Base-by-base conservation (phyloP, 1,284 basidiomycete species). In the Ustilago trichophora region DNA sequence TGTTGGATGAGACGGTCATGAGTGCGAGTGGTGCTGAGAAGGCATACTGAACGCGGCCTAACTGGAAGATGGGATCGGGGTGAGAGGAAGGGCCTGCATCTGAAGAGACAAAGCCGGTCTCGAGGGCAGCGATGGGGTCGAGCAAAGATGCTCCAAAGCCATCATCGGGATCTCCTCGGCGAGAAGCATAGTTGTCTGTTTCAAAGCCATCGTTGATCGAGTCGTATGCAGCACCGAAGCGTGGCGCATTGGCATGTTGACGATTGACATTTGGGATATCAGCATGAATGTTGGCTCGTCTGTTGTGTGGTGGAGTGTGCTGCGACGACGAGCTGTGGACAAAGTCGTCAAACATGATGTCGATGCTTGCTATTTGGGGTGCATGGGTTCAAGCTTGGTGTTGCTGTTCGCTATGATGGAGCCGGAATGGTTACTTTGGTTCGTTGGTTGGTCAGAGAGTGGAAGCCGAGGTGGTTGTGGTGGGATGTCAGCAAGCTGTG, bases 1-100 rank as follows among this genome's bases (percentile, higher is more conserved):
- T 69, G 55, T 81, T 81, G 21, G 73, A 63, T 1, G 73, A 62
- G 19, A 79, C 79, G 5, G 72, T 72, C 52, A 81, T 54, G 19
- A 69, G 54, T 0, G 73, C 71, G 3, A 81, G 43, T 7, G 79
- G 77, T 0, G 75, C 76, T n/a, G 72, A 63, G 21, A 80, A 76
- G 21, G 75, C 77, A 38, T 81, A 80, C 55, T 80, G 79, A 3
- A 81, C 78, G 2, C 77, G 46, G 15, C 77, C 79, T 3, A 81
- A 64, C 43, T 78, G 71, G 33, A 81, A 81, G 54, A 81, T 72
- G 26, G 78, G 77, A 12, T 65, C 46, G 0, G 55, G 25, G 13
- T 63, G 29, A 0, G 56, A 47, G 6, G 49, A 57, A 6, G 63
- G 50, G 7, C 66, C 62, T 1, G 70, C 50, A 44, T 76, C 69